A percentile compares a stretch with the other conserved stretches of the same genome.
phyloP scores from a whole-genome alignment of 129 eudicot species.

The carrot (Daucus carota) region DH1_v3.0 NC_030383.2:6245001-6245500 shows the following conservation, averaged over 20 bases:
- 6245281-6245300: not conserved
- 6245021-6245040: conserved; percentile 15
- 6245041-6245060: too few relatives aligned
- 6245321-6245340: too few relatives aligned
- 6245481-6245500: too few relatives aligned
- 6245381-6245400: too few relatives aligned
- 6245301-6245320: not conserved
- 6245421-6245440: too few relatives aligned
- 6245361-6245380: too few relatives aligned
- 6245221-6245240: conserved; percentile 38
- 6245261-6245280: not conserved
- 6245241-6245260: not conserved
- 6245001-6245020: not conserved
- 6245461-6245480: too few relatives aligned
- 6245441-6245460: too few relatives aligned
- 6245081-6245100: conserved; percentile 1
- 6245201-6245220: conserved; percentile 56
- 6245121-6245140: conserved; percentile 49
- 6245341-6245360: too few relatives aligned
- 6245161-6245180: conserved; percentile 41
- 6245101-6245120: conserved; percentile 54
- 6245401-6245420: too few relatives aligned
- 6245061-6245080: not conserved
- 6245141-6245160: conserved; percentile 47
- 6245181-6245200: conserved; percentile 61